phyloP scores from a whole-genome alignment of 257 asterid species.

The Scutellaria galericulata region DNA sequence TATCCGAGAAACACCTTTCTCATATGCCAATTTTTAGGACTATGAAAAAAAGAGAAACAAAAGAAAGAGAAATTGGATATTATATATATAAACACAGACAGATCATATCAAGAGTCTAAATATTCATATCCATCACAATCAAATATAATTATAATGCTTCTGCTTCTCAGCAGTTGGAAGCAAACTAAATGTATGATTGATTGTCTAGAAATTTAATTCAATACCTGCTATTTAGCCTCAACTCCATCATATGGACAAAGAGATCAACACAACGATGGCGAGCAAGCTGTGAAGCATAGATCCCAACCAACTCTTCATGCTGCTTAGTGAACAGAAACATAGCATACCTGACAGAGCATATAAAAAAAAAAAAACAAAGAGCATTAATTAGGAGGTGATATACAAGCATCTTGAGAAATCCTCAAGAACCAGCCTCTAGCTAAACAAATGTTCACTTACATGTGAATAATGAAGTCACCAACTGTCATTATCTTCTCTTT shows the following conservation, averaged over 20 bases:
- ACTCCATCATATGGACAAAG: constrained; percentile 98
- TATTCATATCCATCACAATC: constrained; percentile 7
- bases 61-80: background rate
- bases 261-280: constrained; percentile 94
- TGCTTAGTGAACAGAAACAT: constrained; percentile 90
- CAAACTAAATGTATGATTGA: constrained; percentile 6
- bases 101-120: constrained; percentile 11
- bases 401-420: constrained; percentile 29
- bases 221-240: constrained; percentile 97
- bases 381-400: constrained; percentile 14
- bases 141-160: constrained; percentile 25
- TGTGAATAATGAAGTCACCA: constrained; percentile 95
- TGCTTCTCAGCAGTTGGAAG: background rate
- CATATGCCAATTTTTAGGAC: background rate
- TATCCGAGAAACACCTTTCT: constrained; percentile 13
- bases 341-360: constrained; percentile 68
- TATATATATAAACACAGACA: background rate
- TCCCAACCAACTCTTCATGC: constrained; percentile 94
- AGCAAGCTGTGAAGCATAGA: constrained; percentile 96
- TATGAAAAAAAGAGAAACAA: background rate
- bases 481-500: constrained; percentile 83
- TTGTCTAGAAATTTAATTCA: constrained; percentile 12
- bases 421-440: constrained; percentile 21
- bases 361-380: background rate
- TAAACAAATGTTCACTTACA: constrained; percentile 56